Percentiles rank a stretch among this genome's conserved stretches.
Evolutionary conservation across 148 eudicot species (phyloP).

Genomic region (Tetragonia tetragonoides): DNA sequence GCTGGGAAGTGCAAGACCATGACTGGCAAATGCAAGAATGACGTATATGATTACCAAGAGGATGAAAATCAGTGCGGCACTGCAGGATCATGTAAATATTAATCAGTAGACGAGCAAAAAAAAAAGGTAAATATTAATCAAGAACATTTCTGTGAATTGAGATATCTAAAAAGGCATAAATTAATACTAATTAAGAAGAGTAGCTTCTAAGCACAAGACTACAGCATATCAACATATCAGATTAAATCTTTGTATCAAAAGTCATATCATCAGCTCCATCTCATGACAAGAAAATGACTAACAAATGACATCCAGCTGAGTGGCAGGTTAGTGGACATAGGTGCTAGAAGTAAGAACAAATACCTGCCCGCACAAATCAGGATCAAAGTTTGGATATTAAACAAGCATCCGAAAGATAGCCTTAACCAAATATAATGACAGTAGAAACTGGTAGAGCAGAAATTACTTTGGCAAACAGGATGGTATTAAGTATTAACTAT

Average conservation of each 20-base stretch:
- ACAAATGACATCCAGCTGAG: neutral
- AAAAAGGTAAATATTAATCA: no score
- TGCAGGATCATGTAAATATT: conserved; percentile 26
- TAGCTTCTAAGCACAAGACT: no score
- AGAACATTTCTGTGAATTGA: neutral
- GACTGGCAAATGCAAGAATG: conserved; percentile 58
- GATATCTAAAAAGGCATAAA: neutral
- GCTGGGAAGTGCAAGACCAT: conserved; percentile 34
- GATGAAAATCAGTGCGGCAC: conserved; percentile 52
- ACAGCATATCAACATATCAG: no score
- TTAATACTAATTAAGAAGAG: no score
- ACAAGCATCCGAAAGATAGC: neutral
- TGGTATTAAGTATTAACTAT: neutral
- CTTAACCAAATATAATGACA: neutral
- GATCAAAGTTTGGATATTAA: neutral
- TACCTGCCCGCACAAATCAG: no score
- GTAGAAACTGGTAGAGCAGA: no score
- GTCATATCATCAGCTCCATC: no score
- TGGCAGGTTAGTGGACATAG: neutral
- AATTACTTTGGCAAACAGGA: neutral
- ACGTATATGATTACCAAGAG: conserved; percentile 56
- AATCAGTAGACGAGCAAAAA: no score
- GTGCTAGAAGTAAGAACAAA: neutral
- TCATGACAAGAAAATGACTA: neutral
- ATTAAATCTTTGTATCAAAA: no score